A percentile compares a stretch with the other conserved stretches of the same genome.
phyloP scores from a whole-genome alignment of 768 basidiomycete genomes.

The Serendipita vermifera region DNA sequence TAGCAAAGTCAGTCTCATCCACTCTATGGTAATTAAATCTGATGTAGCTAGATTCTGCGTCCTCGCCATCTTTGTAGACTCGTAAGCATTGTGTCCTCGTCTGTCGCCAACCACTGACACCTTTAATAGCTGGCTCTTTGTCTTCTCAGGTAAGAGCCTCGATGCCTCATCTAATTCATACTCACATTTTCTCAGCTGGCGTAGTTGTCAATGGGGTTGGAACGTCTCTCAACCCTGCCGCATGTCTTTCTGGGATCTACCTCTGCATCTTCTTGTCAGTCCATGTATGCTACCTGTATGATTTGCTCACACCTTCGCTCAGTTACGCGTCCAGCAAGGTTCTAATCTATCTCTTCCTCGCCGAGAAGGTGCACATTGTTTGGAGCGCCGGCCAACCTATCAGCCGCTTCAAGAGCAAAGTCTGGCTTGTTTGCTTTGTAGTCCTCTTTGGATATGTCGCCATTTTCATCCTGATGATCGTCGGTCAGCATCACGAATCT shows the following conservation, averaged over 20 bases:
- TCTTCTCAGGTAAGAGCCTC: background rate
- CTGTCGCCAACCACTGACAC: constrained; percentile 11
- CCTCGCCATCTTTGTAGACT: background rate
- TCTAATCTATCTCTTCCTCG: constrained; percentile 37
- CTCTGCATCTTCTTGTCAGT: constrained; percentile 27
- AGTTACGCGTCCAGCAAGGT: constrained; percentile 16
- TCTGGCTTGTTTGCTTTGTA: constrained; percentile 31
- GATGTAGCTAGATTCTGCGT: constrained; percentile 13
- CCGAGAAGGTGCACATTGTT: constrained; percentile 19
- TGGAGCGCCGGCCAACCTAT: constrained; percentile 14
- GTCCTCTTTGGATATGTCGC: constrained; percentile 29
- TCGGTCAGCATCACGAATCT: too few relatives aligned
- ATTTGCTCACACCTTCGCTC: too few relatives aligned
- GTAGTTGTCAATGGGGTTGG: constrained; percentile 35
- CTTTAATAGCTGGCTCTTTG: constrained; percentile 8
- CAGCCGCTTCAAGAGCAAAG: constrained; percentile 28
- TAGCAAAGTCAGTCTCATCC: constrained; percentile 23
- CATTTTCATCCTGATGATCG: constrained; percentile 29
- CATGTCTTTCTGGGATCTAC: constrained; percentile 33
- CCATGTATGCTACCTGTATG: constrained; percentile 11
- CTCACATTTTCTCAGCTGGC: constrained; percentile 23
- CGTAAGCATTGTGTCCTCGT: constrained; percentile 19
- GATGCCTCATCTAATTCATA: background rate
- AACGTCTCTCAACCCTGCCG: constrained; percentile 24
- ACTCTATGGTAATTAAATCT: constrained; percentile 19